Evolutionary conservation across 169 alveolate genomes (phyloP).

Genomic region (Eimeria praecox): DNA sequence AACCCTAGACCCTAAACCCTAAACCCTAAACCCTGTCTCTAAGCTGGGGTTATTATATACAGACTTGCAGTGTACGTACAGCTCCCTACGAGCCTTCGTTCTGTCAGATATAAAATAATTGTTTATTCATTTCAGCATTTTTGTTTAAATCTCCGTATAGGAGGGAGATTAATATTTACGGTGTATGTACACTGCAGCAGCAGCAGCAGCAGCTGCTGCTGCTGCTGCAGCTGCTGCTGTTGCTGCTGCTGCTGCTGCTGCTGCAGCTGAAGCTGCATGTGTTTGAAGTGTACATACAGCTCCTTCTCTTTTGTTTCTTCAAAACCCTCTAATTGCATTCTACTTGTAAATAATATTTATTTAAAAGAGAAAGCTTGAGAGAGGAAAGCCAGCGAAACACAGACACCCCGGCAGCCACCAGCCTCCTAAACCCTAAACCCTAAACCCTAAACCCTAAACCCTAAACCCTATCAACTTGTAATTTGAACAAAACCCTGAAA

Average conservation of each 20-base stretch:
- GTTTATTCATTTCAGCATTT: too few species aligned
- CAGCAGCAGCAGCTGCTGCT: too few species aligned
- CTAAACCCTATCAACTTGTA: background rate
- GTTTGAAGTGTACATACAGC: slow-evolving; percentile 1
- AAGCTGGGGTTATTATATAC: too few species aligned
- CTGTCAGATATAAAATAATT: too few species aligned
- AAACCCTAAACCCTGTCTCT: too few species aligned
- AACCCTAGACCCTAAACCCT: background rate
- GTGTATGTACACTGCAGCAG: background rate
- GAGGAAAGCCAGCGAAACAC: background rate
- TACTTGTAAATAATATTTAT: background rate
- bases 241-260: too few species aligned
- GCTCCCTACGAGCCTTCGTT: too few species aligned
- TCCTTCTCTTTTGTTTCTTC: background rate
- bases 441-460: background rate
- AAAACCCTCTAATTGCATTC: background rate
- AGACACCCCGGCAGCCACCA: background rate
- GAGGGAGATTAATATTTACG: too few species aligned
- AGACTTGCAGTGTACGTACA: too few species aligned
- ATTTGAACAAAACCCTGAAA: background rate
- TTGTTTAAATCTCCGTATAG: too few species aligned
- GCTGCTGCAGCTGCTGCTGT: too few species aligned
- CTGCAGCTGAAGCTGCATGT: too few species aligned
- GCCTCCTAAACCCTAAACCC: background rate
- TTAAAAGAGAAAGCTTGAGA: background rate